Base-by-base conservation (phyloP, 2,329 filamentous ascomycete species). In the Calonectria naviculata region DNA sequence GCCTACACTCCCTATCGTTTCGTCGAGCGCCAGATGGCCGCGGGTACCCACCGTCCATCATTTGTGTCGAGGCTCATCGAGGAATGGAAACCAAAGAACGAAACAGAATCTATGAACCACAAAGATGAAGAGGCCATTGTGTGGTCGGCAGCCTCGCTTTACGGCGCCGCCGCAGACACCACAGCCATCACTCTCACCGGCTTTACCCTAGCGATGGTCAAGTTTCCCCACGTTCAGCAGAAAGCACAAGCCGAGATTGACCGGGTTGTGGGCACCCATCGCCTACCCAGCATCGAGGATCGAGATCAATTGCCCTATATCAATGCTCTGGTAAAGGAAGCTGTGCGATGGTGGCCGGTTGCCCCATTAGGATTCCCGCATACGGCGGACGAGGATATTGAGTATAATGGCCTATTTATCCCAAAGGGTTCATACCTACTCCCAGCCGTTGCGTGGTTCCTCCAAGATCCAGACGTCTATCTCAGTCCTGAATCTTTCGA, bases 311-410 rank as follows among this genome's bases (percentile, higher is more conserved):
- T 91, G 12, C 88, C 89, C 0, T 91, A 91, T 74, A 77, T 90
- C 38, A 83, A 85, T 24, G 87, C 87, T 1, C 82, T 89, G 13
- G 84, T 90, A 26, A 90, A 90, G 70, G 90, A 92, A 71, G 89
- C 2, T 91, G 89, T 88, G 84, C 88, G 6, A 87, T 89, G 0
- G 85, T 89, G 1, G 70, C 24, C 7, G 31, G 62, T 17, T 62
- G 62, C 24, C 58, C 63, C 8, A 46, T 56, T 49, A 26, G 46
- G 46, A 29, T 28, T 49, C 17, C 46, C 24, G 1, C 72, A 72
- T 34, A 71, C 62, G 26, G 68, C 65, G 1, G 65, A 63, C 1
- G 41, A 63, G 8, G 70, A 74, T 5, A 47, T 73, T 1, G 24
- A 47, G 5, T 71, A 75, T 47, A 72, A 75, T 34, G 65, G 58